Percentiles rank a stretch among this genome's conserved stretches.
phyloP scores from a whole-genome alignment of 1,284 basidiomycete species.

The Acaromyces ingoldii region DNA sequence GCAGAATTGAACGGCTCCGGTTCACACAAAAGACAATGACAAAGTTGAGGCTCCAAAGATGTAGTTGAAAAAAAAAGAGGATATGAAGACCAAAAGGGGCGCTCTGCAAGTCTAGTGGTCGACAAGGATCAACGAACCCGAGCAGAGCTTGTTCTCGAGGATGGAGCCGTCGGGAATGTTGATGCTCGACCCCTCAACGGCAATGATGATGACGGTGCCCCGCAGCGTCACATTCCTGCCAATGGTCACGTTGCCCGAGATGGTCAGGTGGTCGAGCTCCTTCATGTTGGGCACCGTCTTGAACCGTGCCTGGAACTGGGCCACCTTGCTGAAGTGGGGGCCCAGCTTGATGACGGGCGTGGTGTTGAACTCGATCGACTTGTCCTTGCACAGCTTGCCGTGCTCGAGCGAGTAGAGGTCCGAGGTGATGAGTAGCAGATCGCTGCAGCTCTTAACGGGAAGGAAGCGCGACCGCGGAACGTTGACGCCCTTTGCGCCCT shows the following conservation, averaged over 20 bases:
- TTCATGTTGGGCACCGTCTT: constrained; percentile 80
- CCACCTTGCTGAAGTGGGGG: constrained; percentile 73
- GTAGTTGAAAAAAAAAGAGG: no score
- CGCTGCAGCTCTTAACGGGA: constrained; percentile 68
- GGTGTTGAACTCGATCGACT: constrained; percentile 61
- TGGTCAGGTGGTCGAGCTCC: constrained; percentile 83
- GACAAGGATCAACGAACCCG: constrained; percentile 51
- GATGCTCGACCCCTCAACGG: constrained; percentile 89
- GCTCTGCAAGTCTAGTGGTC: no score
- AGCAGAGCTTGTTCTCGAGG: constrained; percentile 71
- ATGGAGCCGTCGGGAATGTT: constrained; percentile 92
- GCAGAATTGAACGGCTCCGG: no score
- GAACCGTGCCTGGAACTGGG: constrained; percentile 94
- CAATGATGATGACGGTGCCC: constrained; percentile 61
- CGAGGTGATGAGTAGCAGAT: constrained; percentile 86
- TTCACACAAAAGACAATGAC: no score
- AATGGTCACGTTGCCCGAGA: constrained; percentile 93
- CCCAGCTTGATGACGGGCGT: constrained; percentile 98
- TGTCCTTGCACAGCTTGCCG: constrained; percentile 79
- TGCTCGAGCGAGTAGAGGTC: constrained; percentile 94
- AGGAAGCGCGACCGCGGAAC: constrained; percentile 96
- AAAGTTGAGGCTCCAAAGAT: no score
- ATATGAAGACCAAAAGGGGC: no score
- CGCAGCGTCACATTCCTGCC: constrained; percentile 76
- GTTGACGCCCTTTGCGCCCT: constrained; percentile 86